Evolutionary conservation across 2,329 filamentous ascomycete genomes (phyloP).

Genomic region (Alternaria ethzedia): DNA sequence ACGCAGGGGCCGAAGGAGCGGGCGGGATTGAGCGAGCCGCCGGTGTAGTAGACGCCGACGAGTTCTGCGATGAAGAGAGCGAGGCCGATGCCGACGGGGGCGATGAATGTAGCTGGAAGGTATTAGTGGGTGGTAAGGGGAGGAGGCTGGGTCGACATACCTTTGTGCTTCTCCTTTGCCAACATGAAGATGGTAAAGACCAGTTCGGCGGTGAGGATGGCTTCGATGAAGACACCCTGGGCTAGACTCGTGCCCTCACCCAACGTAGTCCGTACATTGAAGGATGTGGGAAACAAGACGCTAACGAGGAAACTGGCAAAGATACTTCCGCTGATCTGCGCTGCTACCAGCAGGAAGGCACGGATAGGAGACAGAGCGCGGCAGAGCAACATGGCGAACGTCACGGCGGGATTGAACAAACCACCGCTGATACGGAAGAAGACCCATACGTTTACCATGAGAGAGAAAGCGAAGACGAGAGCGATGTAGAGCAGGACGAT

Average conservation of each 20-base stretch:
- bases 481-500: conserved; percentile 50
- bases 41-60: conserved; percentile 57
- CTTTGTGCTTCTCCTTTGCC: conserved; percentile 73
- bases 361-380: conserved; percentile 52
- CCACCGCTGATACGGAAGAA: conserved; percentile 48
- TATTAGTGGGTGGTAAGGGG: neutral
- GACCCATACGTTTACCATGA: conserved; percentile 51
- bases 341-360: conserved; percentile 51
- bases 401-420: conserved; percentile 41
- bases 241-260: conserved; percentile 50
- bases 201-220: conserved; percentile 43
- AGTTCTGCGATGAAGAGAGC: conserved; percentile 69
- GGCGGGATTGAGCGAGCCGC: conserved; percentile 55
- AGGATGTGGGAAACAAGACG: conserved; percentile 53
- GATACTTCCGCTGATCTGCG: conserved; percentile 55
- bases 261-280: conserved; percentile 56
- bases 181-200: conserved; percentile 61
- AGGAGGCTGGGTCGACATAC: conserved; percentile 15
- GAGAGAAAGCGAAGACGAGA: conserved; percentile 44
- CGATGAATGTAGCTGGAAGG: conserved; percentile 65
- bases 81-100: conserved; percentile 74
- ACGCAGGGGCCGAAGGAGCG: conserved; percentile 56
- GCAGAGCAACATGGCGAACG: conserved; percentile 45
- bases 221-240: conserved; percentile 55
- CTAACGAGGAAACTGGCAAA: conserved; percentile 54